phyloP scores from a whole-genome alignment of 306 rosid species.

The Astragalus membranaceus region DNA sequence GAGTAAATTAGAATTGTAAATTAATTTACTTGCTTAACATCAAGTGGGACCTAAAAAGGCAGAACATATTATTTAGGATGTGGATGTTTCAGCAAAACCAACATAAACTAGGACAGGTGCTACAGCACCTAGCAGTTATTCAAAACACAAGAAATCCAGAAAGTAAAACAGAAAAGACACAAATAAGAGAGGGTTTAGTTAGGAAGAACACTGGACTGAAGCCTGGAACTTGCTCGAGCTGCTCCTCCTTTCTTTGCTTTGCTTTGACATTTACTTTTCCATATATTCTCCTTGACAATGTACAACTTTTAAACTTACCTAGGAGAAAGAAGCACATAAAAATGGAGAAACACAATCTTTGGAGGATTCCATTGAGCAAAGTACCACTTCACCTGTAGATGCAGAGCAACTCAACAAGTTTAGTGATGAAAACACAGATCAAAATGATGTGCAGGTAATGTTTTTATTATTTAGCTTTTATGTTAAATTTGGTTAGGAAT shows the following conservation, averaged over 20 bases:
- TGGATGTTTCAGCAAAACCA: background rate
- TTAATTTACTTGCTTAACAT: background rate
- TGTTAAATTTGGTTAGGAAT: slow-evolving; percentile 10
- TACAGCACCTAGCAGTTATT: too few species aligned
- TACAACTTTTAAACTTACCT: slow-evolving; percentile 7
- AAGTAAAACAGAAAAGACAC: too few species aligned
- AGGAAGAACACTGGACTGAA: too few species aligned
- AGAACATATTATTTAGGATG: background rate
- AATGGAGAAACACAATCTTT: slow-evolving; percentile 36
- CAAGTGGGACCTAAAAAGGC: background rate
- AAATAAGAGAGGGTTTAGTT: too few species aligned
- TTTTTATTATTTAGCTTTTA: slow-evolving; percentile 5
- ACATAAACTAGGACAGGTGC: too few species aligned
- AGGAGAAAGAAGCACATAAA: slow-evolving; percentile 53
- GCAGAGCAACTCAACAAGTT: slow-evolving; percentile 37
- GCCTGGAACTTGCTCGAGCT: too few species aligned
- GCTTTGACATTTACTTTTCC: background rate
- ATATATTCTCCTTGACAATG: background rate
- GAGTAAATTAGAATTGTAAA: background rate
- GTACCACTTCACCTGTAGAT: slow-evolving; percentile 33
- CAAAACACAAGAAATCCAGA: too few species aligned
- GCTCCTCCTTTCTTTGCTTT: too few species aligned
- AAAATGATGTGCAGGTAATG: slow-evolving; percentile 45
- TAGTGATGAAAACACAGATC: slow-evolving; percentile 45
- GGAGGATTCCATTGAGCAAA: slow-evolving; percentile 37